phyloP scores from a whole-genome alignment of 2,329 filamentous ascomycete genomes.

The Fusarium goolgardi region DNA sequence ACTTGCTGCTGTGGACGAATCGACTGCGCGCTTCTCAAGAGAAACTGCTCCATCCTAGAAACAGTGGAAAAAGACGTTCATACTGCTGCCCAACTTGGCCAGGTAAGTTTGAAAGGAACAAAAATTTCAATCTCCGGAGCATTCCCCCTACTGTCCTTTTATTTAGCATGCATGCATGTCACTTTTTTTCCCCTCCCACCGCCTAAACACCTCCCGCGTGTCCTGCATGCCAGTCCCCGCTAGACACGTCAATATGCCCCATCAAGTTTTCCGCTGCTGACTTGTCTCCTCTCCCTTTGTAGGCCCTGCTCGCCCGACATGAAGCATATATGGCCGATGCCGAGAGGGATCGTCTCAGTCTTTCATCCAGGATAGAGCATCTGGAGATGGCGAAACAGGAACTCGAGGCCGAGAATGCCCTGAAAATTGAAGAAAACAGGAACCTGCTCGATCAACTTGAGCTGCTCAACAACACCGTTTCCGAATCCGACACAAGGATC shows the following conservation, averaged over 20 bases:
- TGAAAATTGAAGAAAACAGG: slow-evolving; percentile 85
- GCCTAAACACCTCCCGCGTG: slow-evolving; percentile 17
- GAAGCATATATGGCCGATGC: slow-evolving; percentile 95
- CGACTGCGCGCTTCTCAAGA: slow-evolving; percentile 82
- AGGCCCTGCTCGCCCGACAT: slow-evolving; percentile 92
- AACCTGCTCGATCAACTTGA: slow-evolving; percentile 86
- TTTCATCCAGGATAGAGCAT: slow-evolving; percentile 77
- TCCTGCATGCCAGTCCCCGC: slow-evolving; percentile 43
- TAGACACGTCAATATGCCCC: slow-evolving; percentile 30
- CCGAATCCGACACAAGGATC: slow-evolving; percentile 83
- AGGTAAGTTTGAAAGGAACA: slow-evolving; percentile 73
- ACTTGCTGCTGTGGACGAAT: slow-evolving; percentile 87
- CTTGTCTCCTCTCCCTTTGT: slow-evolving; percentile 63
- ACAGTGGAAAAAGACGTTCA: slow-evolving; percentile 88
- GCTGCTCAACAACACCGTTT: slow-evolving; percentile 79
- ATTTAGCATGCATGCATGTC: slow-evolving; percentile 8
- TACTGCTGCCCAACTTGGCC: slow-evolving; percentile 86
- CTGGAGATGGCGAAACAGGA: slow-evolving; percentile 80
- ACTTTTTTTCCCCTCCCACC: slow-evolving; percentile 15
- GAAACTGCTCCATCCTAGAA: slow-evolving; percentile 82
- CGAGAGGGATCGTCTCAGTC: slow-evolving; percentile 81
- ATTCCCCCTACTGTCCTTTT: slow-evolving; percentile 38
- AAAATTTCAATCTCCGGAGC: slow-evolving; percentile 33
- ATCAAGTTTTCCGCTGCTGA: slow-evolving; percentile 66
- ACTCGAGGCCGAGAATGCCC: slow-evolving; percentile 81